Evolutionary conservation across 2,329 filamentous ascomycete species (phyloP).

Genomic region (Fusarium heterosporum): DNA sequence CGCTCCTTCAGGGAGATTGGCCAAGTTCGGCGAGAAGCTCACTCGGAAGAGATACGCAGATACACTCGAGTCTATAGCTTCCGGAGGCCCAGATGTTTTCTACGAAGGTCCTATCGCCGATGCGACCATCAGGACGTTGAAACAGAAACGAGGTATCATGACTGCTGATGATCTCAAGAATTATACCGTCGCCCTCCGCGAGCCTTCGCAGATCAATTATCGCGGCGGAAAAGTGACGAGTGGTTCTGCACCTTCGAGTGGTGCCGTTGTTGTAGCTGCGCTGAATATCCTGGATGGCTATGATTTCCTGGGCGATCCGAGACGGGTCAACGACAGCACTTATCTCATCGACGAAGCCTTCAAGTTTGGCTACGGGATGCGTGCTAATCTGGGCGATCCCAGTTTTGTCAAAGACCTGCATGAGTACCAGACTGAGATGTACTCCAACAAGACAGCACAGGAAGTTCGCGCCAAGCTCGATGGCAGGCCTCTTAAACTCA

Average conservation of each 20-base stretch:
- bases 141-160: slow-evolving; percentile 78
- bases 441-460: slow-evolving; percentile 71
- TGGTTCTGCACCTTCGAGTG: slow-evolving; percentile 78
- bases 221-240: slow-evolving; percentile 76
- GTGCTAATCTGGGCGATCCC: slow-evolving; percentile 81
- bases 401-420: slow-evolving; percentile 72
- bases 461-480: slow-evolving; percentile 61
- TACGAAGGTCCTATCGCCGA: slow-evolving; percentile 77
- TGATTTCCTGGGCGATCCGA: slow-evolving; percentile 68
- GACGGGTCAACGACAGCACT: slow-evolving; percentile 70
- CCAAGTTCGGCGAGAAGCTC: slow-evolving; percentile 78
- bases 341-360: slow-evolving; percentile 88
- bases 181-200: slow-evolving; percentile 75
- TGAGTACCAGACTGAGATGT: slow-evolving; percentile 70
- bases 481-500: slow-evolving; percentile 55
- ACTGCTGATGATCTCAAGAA: slow-evolving; percentile 76
- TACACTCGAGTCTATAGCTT: slow-evolving; percentile 77
- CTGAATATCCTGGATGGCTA: slow-evolving; percentile 83
- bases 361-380: slow-evolving; percentile 81
- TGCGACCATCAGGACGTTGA: slow-evolving; percentile 74
- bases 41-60: slow-evolving; percentile 79
- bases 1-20: slow-evolving; percentile 76
- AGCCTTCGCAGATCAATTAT: slow-evolving; percentile 71
- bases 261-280: slow-evolving; percentile 76
- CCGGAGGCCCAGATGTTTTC: slow-evolving; percentile 73